Percentiles rank a stretch among this genome's conserved stretches.
These are phyloP conservation scores for Tothia fuscella DNA, from an alignment of 2,329 filamentous ascomycete species.

Conservation along the genomic window DNA sequence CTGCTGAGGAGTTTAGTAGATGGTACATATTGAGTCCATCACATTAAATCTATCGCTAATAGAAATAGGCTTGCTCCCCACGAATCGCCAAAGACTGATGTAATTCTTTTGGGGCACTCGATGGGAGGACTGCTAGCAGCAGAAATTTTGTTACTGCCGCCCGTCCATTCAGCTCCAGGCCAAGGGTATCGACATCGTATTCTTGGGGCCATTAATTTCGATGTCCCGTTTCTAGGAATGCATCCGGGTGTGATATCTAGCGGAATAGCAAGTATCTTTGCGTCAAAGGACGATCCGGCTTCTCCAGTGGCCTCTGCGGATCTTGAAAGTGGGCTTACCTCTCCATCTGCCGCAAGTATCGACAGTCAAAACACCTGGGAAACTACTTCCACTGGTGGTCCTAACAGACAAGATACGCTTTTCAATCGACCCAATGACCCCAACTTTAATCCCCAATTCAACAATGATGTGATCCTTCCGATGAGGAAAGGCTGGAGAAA, in stretches of 20 bases:
- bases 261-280: slow-evolving; percentile 70
- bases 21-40: slow-evolving; percentile 41
- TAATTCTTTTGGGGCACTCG: slow-evolving; percentile 75
- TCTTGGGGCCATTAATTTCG: slow-evolving; percentile 68
- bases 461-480: slow-evolving; percentile 59
- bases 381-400: neutral
- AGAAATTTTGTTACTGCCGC: slow-evolving; percentile 56
- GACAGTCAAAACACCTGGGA: slow-evolving; percentile 7
- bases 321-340: slow-evolving; percentile 9
- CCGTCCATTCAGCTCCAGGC: slow-evolving; percentile 18
- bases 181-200: slow-evolving; percentile 57
- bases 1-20: slow-evolving; percentile 67
- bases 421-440: slow-evolving; percentile 36
- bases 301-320: slow-evolving; percentile 11
- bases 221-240: slow-evolving; percentile 78
- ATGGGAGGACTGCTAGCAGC: slow-evolving; percentile 79
- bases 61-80: slow-evolving; percentile 56
- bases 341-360: slow-evolving; percentile 10
- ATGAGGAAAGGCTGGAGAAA: slow-evolving; percentile 57
- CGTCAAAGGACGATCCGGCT: slow-evolving; percentile 34
- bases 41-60: slow-evolving; percentile 9
- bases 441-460: slow-evolving; percentile 63
- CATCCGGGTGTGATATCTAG: slow-evolving; percentile 80
- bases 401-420: slow-evolving; percentile 23
- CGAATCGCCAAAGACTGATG: slow-evolving; percentile 60